These are phyloP conservation scores for Quercus phellos DNA, from an alignment of 331 rosid species.

Conservation along the genomic window DNA sequence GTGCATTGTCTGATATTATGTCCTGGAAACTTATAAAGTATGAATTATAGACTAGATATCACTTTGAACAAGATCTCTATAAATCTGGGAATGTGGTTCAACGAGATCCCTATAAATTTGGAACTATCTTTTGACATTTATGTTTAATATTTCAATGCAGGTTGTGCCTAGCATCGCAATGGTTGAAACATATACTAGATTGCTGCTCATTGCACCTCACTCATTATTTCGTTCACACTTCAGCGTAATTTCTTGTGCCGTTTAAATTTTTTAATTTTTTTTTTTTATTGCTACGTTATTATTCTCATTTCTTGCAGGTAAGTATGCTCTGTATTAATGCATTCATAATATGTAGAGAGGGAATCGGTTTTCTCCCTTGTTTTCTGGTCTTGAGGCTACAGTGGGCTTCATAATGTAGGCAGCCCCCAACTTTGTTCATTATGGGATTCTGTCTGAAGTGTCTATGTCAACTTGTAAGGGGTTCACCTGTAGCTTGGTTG, in stretches of 20 bases:
- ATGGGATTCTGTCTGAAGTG: not conserved
- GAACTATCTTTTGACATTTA: constrained; percentile 21
- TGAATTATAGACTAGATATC: not conserved
- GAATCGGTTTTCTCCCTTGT: not conserved
- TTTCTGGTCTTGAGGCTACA: not conserved
- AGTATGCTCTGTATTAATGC: not conserved
- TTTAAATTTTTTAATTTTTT: not conserved
- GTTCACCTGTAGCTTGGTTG: not conserved
- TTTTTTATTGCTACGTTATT: constrained; percentile 1
- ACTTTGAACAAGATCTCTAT: not conserved
- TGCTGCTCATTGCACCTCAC: constrained; percentile 85
- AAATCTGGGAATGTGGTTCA: not conserved
- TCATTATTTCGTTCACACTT: constrained; percentile 91
- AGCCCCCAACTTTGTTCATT: not conserved
- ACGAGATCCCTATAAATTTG: not conserved
- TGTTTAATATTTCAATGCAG: constrained; percentile 43
- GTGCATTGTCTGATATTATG: not conserved
- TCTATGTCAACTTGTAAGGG: not conserved
- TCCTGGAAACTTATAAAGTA: not conserved
- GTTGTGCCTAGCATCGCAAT: constrained; percentile 89
- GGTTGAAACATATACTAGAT: constrained; percentile 89
- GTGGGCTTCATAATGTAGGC: not conserved
- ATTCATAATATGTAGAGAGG: constrained; percentile 1
- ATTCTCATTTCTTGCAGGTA: not conserved
- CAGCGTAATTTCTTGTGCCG: constrained; percentile 48